A percentile compares a stretch with the other conserved stretches of the same genome.
Evolutionary conservation across 345 rosid species (phyloP).

Genomic region (Lenwebbia sp.): DNA sequence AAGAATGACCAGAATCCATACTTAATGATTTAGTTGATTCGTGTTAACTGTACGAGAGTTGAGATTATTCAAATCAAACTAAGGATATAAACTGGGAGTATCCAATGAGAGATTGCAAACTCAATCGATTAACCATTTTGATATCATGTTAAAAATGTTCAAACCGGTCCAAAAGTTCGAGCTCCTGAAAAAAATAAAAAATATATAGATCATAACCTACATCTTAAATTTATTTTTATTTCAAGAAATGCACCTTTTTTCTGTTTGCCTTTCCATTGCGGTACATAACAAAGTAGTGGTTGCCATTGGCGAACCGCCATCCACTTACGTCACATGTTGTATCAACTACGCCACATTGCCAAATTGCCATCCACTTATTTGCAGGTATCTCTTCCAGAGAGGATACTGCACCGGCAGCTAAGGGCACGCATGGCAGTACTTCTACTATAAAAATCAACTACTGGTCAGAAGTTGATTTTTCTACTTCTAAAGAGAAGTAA

Average conservation of each 20-base stretch:
- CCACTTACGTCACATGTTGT: background rate
- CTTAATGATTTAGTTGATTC: background rate
- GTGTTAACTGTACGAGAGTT: background rate
- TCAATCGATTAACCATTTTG: background rate
- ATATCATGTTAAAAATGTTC: background rate
- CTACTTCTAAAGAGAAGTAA: too few species aligned
- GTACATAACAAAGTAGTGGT: background rate
- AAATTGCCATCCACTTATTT: background rate
- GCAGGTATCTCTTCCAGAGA: background rate
- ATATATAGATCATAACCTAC: background rate
- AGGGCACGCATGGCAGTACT: too few species aligned
- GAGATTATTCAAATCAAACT: background rate
- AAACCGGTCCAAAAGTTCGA: background rate
- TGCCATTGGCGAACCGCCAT: background rate
- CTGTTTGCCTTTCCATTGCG: background rate
- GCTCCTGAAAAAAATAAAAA: background rate
- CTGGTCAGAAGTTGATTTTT: too few species aligned
- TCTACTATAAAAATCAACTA: too few species aligned
- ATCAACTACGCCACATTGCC: background rate
- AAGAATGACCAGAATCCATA: background rate
- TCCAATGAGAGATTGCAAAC: fast-evolving
- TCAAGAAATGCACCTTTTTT: background rate
- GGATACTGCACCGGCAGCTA: background rate
- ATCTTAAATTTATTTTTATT: background rate
- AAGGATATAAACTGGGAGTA: background rate